Conservation (phyloP, 129 eudicot genomes). For the Escallonia herrerae region DNA sequence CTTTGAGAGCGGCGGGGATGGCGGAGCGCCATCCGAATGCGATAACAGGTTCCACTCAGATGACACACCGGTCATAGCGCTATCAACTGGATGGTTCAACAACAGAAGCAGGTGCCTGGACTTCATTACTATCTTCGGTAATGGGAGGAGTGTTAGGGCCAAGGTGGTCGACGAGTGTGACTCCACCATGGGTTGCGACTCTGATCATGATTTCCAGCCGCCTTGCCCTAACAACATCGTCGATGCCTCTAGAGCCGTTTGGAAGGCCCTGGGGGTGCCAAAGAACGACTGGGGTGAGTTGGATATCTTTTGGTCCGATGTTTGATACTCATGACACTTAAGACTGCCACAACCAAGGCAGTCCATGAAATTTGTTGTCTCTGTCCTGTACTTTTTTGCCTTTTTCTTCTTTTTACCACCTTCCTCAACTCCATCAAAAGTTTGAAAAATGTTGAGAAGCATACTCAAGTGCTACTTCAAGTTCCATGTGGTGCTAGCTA, state of each 20-base stretch:
- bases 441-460: too few relatives aligned
- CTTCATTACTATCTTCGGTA: not conserved
- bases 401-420: too few relatives aligned
- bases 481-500: too few relatives aligned
- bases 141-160: conserved; percentile 10
- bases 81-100: conserved; percentile 18
- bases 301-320: conserved; percentile 7
- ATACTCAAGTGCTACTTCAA: too few relatives aligned
- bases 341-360: too few relatives aligned
- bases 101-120: conserved; percentile 5
- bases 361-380: too few relatives aligned
- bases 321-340: not conserved
- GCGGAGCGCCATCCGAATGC: conserved; percentile 7
- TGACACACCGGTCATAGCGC: conserved; percentile 5
- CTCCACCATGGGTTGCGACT: conserved; percentile 15
- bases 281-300: not conserved
- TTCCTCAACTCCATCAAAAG: too few relatives aligned
- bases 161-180: conserved; percentile 18
- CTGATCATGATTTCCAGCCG: conserved; percentile 7
- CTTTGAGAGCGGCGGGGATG: conserved; percentile 7
- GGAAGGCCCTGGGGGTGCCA: conserved; percentile 9
- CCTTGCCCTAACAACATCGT: conserved; percentile 17
- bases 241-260: conserved; percentile 16
- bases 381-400: too few relatives aligned
- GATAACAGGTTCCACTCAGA: conserved; percentile 11